These are phyloP conservation scores for Corylus americana DNA, from an alignment of 306 rosid species.

Conservation along the genomic window DNA sequence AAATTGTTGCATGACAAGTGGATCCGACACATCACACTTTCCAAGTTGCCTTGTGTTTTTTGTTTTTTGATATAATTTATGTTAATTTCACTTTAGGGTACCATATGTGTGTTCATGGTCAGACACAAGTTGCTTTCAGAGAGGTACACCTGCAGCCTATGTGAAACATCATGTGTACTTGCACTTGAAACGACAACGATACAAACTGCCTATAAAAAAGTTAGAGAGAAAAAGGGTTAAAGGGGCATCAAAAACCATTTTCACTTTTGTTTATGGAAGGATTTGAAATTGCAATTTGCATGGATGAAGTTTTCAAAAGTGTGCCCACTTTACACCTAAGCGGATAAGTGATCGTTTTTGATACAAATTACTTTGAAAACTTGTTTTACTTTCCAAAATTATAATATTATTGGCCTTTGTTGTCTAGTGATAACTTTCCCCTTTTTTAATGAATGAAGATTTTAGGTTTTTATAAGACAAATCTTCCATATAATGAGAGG, in stretches of 20 bases:
- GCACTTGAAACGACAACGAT: not conserved
- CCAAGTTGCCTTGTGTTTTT: not conserved
- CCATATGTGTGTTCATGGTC: not conserved
- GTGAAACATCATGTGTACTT: not conserved
- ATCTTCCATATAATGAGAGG: too few relatives aligned
- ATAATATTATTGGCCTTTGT: too few relatives aligned
- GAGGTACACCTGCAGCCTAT: not conserved
- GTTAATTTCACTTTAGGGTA: not conserved
- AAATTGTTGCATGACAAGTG: not conserved
- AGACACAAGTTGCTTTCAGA: slow-evolving; percentile 3
- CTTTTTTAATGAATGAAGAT: not conserved
- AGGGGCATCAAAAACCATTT: not conserved
- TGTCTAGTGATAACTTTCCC: not conserved
- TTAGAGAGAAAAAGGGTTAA: not conserved
- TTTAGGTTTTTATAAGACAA: too few relatives aligned
- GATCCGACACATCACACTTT: not conserved
- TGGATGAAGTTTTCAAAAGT: not conserved
- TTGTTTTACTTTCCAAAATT: not conserved
- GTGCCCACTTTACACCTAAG: slow-evolving; percentile 19
- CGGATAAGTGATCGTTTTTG: not conserved
- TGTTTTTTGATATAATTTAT: not conserved
- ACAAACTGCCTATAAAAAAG: not conserved
- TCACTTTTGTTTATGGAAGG: not conserved
- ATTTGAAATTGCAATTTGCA: not conserved
- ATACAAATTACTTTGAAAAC: not conserved